Conservation (phyloP, 1,284 basidiomycete species). For the Singerocomus inundabilis region DNA sequence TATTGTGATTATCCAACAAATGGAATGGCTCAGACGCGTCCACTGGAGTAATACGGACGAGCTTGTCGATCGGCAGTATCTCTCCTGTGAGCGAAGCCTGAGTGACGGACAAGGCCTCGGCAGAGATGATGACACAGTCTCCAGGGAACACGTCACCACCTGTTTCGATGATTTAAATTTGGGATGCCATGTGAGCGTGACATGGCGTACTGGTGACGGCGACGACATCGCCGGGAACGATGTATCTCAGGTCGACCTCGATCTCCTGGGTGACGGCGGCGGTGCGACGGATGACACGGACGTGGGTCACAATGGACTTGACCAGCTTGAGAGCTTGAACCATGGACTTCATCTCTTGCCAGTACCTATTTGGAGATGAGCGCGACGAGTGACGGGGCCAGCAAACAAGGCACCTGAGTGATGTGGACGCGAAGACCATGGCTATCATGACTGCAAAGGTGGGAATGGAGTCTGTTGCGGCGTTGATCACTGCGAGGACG, state of each 20-base stretch:
- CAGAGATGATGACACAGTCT: slow-evolving; percentile 31
- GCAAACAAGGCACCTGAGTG: slow-evolving; percentile 21
- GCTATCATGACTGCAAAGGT: slow-evolving; percentile 34
- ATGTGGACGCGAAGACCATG: slow-evolving; percentile 34
- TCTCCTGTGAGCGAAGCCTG: slow-evolving; percentile 35
- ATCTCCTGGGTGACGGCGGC: slow-evolving; percentile 23
- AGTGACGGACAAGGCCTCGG: slow-evolving; percentile 29
- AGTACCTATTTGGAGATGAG: slow-evolving; percentile 20
- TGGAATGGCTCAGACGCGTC: slow-evolving; percentile 24
- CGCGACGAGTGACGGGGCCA: too few species aligned
- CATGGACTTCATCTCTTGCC: slow-evolving; percentile 34
- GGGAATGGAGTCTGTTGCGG: slow-evolving; percentile 31
- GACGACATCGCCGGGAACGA: slow-evolving; percentile 32
- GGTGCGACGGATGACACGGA: slow-evolving; percentile 31
- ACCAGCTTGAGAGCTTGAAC: slow-evolving; percentile 34
- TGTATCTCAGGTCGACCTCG: slow-evolving; percentile 28
- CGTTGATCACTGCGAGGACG: slow-evolving; percentile 29
- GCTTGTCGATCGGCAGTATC: slow-evolving; percentile 31
- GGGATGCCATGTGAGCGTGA: background rate
- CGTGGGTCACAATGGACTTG: slow-evolving; percentile 33
- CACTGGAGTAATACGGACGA: slow-evolving; percentile 12
- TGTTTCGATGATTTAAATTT: slow-evolving; percentile 2
- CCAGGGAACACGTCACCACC: slow-evolving; percentile 35
- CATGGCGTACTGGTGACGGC: slow-evolving; percentile 28
- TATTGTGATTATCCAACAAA: slow-evolving; percentile 29